A percentile compares a stretch with the other conserved stretches of the same genome.
Conservation (phyloP, 2,329 filamentous ascomycete genomes). For the Cercospora zeina region DNA sequence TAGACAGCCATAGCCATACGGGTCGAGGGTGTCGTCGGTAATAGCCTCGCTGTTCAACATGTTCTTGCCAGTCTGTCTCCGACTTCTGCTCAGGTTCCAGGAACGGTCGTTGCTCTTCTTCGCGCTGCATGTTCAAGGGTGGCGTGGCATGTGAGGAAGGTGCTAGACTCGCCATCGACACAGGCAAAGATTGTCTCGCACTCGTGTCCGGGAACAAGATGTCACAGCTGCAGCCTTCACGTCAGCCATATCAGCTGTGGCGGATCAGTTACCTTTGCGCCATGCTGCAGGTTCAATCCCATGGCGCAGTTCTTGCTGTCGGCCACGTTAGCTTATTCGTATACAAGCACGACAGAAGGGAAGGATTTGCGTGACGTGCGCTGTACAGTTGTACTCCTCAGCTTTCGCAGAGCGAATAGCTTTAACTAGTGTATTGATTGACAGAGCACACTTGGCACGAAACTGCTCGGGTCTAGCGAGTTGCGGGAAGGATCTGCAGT, state of each 20-base stretch:
- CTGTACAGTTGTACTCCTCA: background rate
- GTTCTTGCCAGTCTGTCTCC: background rate
- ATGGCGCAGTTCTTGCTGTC: constrained; percentile 2
- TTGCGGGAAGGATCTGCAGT: constrained; percentile 15
- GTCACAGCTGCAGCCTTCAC: background rate
- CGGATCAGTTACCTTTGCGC: constrained; percentile 6
- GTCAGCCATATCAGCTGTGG: background rate
- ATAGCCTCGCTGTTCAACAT: background rate
- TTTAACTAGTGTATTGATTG: background rate
- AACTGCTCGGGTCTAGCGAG: background rate
- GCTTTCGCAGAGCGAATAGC: constrained; percentile 3
- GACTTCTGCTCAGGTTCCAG: background rate
- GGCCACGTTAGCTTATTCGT: constrained; percentile 13
- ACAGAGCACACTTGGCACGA: background rate
- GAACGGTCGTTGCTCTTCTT: constrained; percentile 13
- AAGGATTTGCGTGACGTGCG: background rate
- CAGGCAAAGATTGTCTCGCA: background rate
- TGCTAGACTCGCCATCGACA: background rate
- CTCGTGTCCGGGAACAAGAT: background rate
- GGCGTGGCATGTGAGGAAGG: background rate
- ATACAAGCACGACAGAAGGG: background rate
- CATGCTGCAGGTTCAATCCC: constrained; percentile 7
- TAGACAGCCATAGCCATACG: constrained; percentile 17
- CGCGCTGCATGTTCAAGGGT: constrained; percentile 7
- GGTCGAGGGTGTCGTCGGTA: background rate